phyloP scores from a whole-genome alignment of 495 filamentous ascomycete genomes.

The Xylona heveae region DNA sequence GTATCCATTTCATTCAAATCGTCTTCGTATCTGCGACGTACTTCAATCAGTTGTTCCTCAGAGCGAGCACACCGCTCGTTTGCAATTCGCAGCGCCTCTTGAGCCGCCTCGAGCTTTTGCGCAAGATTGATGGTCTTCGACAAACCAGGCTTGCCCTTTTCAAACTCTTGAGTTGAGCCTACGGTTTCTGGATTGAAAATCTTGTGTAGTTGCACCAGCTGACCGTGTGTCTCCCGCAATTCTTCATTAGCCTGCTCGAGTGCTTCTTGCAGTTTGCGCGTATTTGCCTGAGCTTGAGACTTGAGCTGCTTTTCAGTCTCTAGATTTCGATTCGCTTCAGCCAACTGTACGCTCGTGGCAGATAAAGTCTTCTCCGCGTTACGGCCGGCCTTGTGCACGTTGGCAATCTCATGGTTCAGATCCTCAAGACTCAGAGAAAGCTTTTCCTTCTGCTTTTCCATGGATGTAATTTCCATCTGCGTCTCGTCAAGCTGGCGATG shows the following conservation, averaged over 20 bases:
- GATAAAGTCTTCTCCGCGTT: conserved; percentile 87
- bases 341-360: conserved; percentile 57
- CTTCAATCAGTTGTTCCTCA: conserved; percentile 62
- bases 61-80: conserved; percentile 67
- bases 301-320: conserved; percentile 81
- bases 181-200: conserved; percentile 63
- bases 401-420: conserved; percentile 75
- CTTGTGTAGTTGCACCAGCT: conserved; percentile 62
- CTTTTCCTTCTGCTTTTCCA: conserved; percentile 96
- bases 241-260: conserved; percentile 62
- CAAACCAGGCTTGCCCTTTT: background rate
- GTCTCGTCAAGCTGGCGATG: conserved; percentile 72
- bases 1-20: conserved; percentile 55
- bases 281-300: conserved; percentile 67
- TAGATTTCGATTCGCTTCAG: conserved; percentile 70
- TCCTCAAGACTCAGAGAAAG: conserved; percentile 75
- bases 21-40: conserved; percentile 48
- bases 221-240: conserved; percentile 53
- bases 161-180: conserved; percentile 16
- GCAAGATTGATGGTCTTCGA: conserved; percentile 54
- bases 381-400: conserved; percentile 78
- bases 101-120: conserved; percentile 72
- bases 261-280: conserved; percentile 53
- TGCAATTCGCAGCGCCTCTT: conserved; percentile 65
- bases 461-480: conserved; percentile 59